Conservation (phyloP, 2,329 filamentous ascomycete genomes). For the Aspergillus clavatus region DNA sequence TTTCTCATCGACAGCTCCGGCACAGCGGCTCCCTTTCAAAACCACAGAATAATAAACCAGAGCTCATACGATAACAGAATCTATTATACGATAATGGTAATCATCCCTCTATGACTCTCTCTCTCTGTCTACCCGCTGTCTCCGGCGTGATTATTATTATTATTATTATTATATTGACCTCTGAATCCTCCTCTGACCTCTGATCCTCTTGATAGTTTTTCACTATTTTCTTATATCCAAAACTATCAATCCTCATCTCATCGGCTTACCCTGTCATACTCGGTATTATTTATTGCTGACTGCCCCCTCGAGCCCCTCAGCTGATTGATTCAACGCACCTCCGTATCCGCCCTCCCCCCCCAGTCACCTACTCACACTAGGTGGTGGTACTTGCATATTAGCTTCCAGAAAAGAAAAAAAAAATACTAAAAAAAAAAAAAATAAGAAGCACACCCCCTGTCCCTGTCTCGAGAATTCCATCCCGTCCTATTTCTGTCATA, state of each 20-base stretch:
- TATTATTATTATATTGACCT: conserved; percentile 1
- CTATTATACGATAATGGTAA: conserved; percentile 15
- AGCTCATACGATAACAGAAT: conserved; percentile 13
- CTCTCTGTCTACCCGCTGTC: conserved; percentile 10
- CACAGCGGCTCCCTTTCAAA: conserved; percentile 16
- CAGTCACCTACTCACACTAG: conserved; percentile 15
- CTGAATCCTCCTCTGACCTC: not conserved
- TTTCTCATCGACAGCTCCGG: conserved; percentile 12
- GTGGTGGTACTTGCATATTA: conserved; percentile 21
- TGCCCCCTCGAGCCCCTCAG: conserved; percentile 17
- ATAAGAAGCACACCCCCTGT: conserved; percentile 6
- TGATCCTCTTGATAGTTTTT: not conserved
- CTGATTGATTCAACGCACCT: conserved; percentile 24
- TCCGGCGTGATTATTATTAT: conserved; percentile 1
- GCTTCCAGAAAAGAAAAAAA: conserved; percentile 5
- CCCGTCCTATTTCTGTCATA: conserved; percentile 11
- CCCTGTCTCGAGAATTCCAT: conserved; percentile 14
- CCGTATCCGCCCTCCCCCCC: conserved; percentile 8
- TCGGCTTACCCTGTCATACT: no score
- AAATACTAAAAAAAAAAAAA: not conserved
- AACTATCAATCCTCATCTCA: no score
- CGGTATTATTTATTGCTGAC: no score
- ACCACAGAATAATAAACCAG: conserved; percentile 10
- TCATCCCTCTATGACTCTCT: no score
- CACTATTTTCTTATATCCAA: no score